phyloP scores from a whole-genome alignment of 1,284 basidiomycete genomes.

The Papiliotrema fonsecae region DNA sequence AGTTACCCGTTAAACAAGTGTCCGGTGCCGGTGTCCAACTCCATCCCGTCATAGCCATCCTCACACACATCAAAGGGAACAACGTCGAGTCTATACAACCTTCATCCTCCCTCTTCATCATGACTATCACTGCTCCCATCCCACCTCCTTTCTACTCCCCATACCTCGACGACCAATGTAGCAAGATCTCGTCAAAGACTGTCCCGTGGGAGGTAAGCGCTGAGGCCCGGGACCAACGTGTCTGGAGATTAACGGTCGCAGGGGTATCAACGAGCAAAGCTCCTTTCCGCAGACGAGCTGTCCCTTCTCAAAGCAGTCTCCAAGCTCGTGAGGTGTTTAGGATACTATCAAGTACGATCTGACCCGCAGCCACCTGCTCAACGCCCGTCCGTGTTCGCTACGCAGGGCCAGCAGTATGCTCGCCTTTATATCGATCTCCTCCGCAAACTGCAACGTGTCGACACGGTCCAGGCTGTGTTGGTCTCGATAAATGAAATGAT shows the following conservation, averaged over 20 bases:
- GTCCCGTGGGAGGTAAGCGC: conserved; percentile 91
- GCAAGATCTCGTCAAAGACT: conserved; percentile 81
- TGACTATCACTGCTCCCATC: conserved; percentile 51
- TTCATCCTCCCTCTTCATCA: conserved; percentile 13
- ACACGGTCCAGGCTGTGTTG: conserved; percentile 90
- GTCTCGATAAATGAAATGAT: conserved; percentile 89
- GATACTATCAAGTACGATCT: background rate
- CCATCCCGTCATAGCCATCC: background rate
- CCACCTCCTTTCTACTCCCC: conserved; percentile 73
- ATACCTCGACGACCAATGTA: conserved; percentile 80
- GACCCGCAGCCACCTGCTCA: conserved; percentile 58
- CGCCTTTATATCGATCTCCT: conserved; percentile 85
- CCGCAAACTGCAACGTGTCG: conserved; percentile 85
- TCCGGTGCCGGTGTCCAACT: background rate
- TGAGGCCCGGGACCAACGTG: background rate
- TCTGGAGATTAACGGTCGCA: conserved; percentile 31
- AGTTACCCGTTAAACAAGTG: background rate
- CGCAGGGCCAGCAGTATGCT: conserved; percentile 76
- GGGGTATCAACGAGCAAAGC: conserved; percentile 92
- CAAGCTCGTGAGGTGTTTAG: conserved; percentile 51
- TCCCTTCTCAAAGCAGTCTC: conserved; percentile 85
- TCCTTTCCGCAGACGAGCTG: conserved; percentile 84
- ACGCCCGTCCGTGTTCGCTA: conserved; percentile 67
- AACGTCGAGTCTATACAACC: background rate
- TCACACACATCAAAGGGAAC: background rate